Evolutionary conservation across 2,329 filamentous ascomycete genomes (phyloP), one percentile per base, ranked within the genome.

Genomic region (Dothideomycetes sp.): DNA sequence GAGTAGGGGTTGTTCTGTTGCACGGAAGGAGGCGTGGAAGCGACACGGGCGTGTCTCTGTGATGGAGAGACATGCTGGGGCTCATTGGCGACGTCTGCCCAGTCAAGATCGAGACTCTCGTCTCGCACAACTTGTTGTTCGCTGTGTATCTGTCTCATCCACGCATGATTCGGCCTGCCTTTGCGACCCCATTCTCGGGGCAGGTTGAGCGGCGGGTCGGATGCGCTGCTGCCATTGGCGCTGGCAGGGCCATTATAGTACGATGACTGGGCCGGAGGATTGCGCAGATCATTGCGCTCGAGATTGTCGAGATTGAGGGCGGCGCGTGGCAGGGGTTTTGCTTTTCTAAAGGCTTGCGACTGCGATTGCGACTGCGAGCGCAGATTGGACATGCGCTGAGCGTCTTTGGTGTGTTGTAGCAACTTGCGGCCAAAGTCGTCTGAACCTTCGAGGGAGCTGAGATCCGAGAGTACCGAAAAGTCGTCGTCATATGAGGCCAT

Each of bases 171-270:
- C 8, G 56, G 50, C 41, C 62, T 61, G 18, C 56, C 62, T 51
- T 65, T 69, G 41, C 64, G 53, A n/a, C 67, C 68, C 68, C 69
- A 71, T 47, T 62, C 54, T 28, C 58, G 51, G 25, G 68, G 69
- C 43, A 63, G 53, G 24, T 64, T 64, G 25, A 69, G 47, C 3
- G 65, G 62, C 17, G 65, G 65, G 41, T 68, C 64, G 19, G 60
- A 64, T 19, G 47, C 48, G 20, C 55, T 61, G 35, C 51, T 59
- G 51, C 63, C 64, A 10, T 48, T 51, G 30, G 42, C 45, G 24
- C 55, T 57, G 13, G 34, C 20, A 5, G 42, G 29, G 4, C 20
- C 20, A 4, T 17, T 8, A 3, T 22, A 27, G 2, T 23, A 16
- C 5, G 15, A 12, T 13, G 19, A 10, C 7, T 24, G 10, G 2